phyloP scores from a whole-genome alignment of 495 filamentous ascomycete species.

The Penicillium goetzii region DNA sequence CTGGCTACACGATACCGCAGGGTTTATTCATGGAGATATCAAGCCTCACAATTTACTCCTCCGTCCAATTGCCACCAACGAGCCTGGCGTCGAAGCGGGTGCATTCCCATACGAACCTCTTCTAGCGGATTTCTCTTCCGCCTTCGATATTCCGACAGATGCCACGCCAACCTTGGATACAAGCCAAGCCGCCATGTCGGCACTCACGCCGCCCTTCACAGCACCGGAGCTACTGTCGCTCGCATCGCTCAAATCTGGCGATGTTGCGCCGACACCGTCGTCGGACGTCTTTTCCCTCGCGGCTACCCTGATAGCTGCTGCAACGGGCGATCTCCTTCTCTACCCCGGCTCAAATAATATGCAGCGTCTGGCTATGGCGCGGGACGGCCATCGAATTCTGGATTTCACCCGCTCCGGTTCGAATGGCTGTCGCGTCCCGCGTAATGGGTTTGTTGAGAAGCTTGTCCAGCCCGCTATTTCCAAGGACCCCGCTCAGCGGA shows the following conservation, averaged over 20 bases:
- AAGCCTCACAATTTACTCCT: constrained; percentile 52
- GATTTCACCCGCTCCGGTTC: constrained; percentile 48
- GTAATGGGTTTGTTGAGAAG: constrained; percentile 49
- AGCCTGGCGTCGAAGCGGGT: constrained; percentile 13
- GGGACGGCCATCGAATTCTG: constrained; percentile 51
- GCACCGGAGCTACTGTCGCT: constrained; percentile 58
- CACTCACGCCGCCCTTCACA: constrained; percentile 61
- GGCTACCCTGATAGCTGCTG: constrained; percentile 57
- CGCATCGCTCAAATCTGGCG: constrained; percentile 32
- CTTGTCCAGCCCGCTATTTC: constrained; percentile 44
- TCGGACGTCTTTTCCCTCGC: constrained; percentile 56
- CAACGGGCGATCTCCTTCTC: constrained; percentile 55
- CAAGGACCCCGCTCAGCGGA: constrained; percentile 48
- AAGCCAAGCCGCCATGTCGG: constrained; percentile 41
- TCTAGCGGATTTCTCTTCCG: constrained; percentile 65
- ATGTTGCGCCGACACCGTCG: constrained; percentile 23
- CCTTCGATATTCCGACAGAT: constrained; percentile 37
- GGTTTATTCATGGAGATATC: constrained; percentile 52
- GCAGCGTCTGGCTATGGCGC: constrained; percentile 51
- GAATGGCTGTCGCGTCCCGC: constrained; percentile 46
- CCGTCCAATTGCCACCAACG: constrained; percentile 22
- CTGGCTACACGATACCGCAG: constrained; percentile 52
- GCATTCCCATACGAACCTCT: constrained; percentile 48
- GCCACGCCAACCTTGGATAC: constrained; percentile 19
- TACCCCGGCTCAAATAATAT: constrained; percentile 53